Evolutionary conservation across 2,329 filamentous ascomycete genomes (phyloP), one percentile per base, ranked within the genome.

Genomic region (Westerdykella sp.): DNA sequence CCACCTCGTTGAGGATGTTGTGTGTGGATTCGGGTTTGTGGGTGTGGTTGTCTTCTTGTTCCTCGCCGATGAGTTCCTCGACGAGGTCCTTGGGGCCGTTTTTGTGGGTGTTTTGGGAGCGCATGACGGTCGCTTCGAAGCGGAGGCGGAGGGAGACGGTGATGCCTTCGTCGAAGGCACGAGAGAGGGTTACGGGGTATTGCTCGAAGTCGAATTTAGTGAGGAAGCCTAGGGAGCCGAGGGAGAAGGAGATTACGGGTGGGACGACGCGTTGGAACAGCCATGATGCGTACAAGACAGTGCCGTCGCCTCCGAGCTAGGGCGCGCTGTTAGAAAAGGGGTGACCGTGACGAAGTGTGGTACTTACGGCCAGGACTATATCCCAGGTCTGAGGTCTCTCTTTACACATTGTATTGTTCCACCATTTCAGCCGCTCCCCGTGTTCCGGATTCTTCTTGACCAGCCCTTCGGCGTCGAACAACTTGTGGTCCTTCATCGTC

Each of bases 1-100:
- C 91, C n/a, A 97, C 82, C 64, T 98, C 93, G 58, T 98, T 98
- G 49, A 98, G 71, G 45, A 97, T 95, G 66, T 95, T 87, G 64
- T 83, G 88, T n/a, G 23, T 22, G 32, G 82, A 81, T 55, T 93
- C 87, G 0, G 90, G 90, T 34, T 74, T 78, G 70, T 97, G 93
- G 0, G 91, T 97, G 53, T 84, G 80, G 54, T 85, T 81, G 56
- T 94, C 85, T 37, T 90, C 87, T 38, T 80, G 80, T 69, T 91
- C 87, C 60, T 91, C 86, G 5, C 87, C 90, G 39, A 95, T 84
- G 38, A 97, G 69, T 62, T 97, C 90, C 62, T 96, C 90, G 1
- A 96, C 84, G 6, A 97, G 69, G 51, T 65, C 49, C 6, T 40
- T 31, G 28, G 48, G 44, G 3, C 58, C 64, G 38, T 71, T 72